A percentile compares a stretch with the other conserved stretches of the same genome.
These are phyloP conservation scores for Salix exigua DNA, from an alignment of 345 rosid genomes.

Conservation along the genomic window DNA sequence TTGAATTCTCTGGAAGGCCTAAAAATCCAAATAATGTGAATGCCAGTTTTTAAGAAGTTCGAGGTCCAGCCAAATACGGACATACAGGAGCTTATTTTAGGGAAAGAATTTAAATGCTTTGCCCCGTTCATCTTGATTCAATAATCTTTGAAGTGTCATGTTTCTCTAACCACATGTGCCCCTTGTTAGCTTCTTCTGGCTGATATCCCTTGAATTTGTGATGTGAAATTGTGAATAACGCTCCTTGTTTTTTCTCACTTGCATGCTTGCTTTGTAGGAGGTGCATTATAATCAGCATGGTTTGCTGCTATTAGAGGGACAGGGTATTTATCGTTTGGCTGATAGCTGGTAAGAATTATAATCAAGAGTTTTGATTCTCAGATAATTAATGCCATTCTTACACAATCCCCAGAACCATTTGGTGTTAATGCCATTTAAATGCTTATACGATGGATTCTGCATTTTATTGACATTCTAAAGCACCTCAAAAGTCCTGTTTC, in stretches of 20 bases:
- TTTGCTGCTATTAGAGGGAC: conserved; percentile 85
- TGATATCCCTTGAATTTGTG: neutral
- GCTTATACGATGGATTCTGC: neutral
- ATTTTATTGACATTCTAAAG: neutral
- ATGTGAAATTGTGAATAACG: neutral
- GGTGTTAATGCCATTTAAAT: neutral
- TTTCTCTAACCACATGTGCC: neutral
- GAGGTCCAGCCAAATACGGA: neutral
- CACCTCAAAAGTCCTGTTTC: neutral
- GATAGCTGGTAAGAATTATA: conserved; percentile 63
- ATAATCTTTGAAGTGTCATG: neutral
- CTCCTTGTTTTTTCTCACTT: neutral
- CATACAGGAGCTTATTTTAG: neutral
- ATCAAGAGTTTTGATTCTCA: conserved; percentile 14
- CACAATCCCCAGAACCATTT: neutral
- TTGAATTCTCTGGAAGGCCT: neutral
- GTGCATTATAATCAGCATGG: conserved; percentile 96
- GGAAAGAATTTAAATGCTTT: neutral
- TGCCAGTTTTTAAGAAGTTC: neutral
- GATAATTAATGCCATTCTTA: neutral
- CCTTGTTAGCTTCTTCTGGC: neutral
- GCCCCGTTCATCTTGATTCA: neutral
- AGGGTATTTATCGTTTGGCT: conserved; percentile 83
- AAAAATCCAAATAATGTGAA: neutral
- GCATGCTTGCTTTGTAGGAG: conserved; percentile 52